A percentile compares a stretch with the other conserved stretches of the same genome.
phyloP scores from a whole-genome alignment of 495 filamentous ascomycete genomes.

The Penicillium manginii region DNA sequence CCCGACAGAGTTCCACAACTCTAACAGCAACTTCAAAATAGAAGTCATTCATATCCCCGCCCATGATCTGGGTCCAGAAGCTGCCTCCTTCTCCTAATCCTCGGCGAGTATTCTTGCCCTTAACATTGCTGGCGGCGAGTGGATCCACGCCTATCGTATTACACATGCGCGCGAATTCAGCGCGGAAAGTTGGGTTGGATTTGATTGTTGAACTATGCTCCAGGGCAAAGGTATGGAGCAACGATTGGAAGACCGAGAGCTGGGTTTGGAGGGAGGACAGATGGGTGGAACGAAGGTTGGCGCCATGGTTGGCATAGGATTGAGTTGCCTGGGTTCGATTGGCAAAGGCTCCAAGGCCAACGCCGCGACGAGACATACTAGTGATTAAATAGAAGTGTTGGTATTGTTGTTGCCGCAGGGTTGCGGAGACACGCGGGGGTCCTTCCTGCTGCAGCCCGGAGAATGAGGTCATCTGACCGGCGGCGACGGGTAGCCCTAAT shows the following conservation, averaged over 20 bases:
- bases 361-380: slow-evolving; percentile 63
- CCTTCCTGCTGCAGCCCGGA: too few species aligned
- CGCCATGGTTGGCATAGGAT: slow-evolving; percentile 88
- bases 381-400: background rate
- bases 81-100: slow-evolving; percentile 56
- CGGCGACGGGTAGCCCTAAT: slow-evolving; percentile 27
- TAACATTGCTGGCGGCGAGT: slow-evolving; percentile 71
- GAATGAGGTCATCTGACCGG: slow-evolving; percentile 22
- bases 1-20: slow-evolving; percentile 90
- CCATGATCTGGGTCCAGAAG: slow-evolving; percentile 92
- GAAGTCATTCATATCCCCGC: slow-evolving; percentile 92
- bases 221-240: slow-evolving; percentile 90
- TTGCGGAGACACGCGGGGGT: too few species aligned
- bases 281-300: slow-evolving; percentile 78
- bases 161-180: slow-evolving; percentile 98
- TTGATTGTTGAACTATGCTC: slow-evolving; percentile 94
- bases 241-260: slow-evolving; percentile 90
- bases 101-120: slow-evolving; percentile 51
- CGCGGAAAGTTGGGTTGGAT: slow-evolving; percentile 90
- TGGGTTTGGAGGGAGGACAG: slow-evolving; percentile 83
- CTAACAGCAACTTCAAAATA: slow-evolving; percentile 95
- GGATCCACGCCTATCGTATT: slow-evolving; percentile 96
- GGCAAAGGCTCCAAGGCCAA: slow-evolving; percentile 90
- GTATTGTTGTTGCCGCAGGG: slow-evolving; percentile 8
- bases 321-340: slow-evolving; percentile 77